Conservation (phyloP, 2,329 filamentous ascomycete species). For the Xylariaceae sp. region DNA sequence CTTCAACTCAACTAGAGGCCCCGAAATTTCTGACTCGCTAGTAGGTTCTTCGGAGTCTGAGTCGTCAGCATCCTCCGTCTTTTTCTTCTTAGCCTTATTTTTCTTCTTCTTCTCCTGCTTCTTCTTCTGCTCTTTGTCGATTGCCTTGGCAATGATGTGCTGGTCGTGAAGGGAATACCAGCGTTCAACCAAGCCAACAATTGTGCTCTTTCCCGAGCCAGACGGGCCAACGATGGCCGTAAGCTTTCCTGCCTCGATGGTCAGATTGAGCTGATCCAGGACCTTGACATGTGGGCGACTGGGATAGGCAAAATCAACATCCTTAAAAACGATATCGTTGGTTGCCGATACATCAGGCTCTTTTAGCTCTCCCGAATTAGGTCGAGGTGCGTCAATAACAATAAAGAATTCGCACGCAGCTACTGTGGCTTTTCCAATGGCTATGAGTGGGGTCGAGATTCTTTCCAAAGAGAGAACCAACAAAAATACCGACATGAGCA, state of each 20-base stretch:
- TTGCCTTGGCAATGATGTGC: conserved; percentile 55
- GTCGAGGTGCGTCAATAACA: conserved; percentile 57
- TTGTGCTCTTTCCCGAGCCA: conserved; percentile 76
- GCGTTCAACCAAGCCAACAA: conserved; percentile 72
- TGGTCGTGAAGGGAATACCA: conserved; percentile 71
- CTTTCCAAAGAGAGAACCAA: conserved; percentile 62
- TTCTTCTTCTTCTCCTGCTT: conserved; percentile 47
- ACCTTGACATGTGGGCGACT: conserved; percentile 68
- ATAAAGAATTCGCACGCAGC: conserved; percentile 64
- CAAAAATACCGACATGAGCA: conserved; percentile 64
- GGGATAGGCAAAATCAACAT: conserved; percentile 77
- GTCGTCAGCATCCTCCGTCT: conserved; percentile 41
- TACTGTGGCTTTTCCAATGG: conserved; percentile 61
- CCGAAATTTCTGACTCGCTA: conserved; percentile 42
- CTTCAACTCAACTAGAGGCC: conserved; percentile 52
- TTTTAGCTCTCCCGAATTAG: conserved; percentile 47
- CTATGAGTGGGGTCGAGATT: conserved; percentile 63
- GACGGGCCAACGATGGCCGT: conserved; percentile 78
- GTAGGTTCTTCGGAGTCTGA: conserved; percentile 35
- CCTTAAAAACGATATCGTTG: conserved; percentile 64
- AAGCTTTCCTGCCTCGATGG: conserved; percentile 67
- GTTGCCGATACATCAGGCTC: conserved; percentile 56
- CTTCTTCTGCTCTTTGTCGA: conserved; percentile 54
- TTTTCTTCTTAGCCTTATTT: conserved; percentile 40
- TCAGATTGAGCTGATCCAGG: conserved; percentile 63